A percentile compares a stretch with the other conserved stretches of the same genome.
Conservation (phyloP, 1,139 yeast species). For the Saccharomyces hybrid region DNA sequence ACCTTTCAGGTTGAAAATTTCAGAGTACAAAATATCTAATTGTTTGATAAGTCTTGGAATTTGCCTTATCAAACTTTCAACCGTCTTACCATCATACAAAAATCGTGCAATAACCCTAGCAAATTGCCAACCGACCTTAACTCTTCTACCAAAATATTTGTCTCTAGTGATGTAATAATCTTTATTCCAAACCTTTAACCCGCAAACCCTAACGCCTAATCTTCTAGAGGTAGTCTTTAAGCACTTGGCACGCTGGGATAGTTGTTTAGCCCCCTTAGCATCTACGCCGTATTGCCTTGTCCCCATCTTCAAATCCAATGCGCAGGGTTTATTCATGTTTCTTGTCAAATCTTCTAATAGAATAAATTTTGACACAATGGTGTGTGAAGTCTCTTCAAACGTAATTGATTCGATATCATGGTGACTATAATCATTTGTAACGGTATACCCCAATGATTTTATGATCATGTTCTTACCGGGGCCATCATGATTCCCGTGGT, state of each 20-base stretch:
- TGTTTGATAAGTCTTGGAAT: conserved; percentile 60
- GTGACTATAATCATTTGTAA: neutral
- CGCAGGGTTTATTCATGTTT: conserved; percentile 80
- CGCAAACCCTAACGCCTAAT: conserved; percentile 91
- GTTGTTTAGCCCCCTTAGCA: conserved; percentile 63
- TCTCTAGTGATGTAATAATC: conserved; percentile 60
- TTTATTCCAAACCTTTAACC: conserved; percentile 79
- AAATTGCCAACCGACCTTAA: conserved; percentile 70
- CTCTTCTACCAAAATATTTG: conserved; percentile 84
- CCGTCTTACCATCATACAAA: conserved; percentile 63
- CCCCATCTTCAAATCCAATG: conserved; percentile 94
- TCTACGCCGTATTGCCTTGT: conserved; percentile 97
- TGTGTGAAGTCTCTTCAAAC: conserved; percentile 25
- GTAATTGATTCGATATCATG: conserved; percentile 12
- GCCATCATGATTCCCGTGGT: neutral
- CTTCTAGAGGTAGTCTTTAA: conserved; percentile 67
- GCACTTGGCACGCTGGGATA: conserved; percentile 80
- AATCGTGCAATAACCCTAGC: conserved; percentile 66
- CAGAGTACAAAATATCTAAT: conserved; percentile 48
- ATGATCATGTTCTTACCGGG: neutral
- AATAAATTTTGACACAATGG: conserved; percentile 50
- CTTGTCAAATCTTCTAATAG: conserved; percentile 86
- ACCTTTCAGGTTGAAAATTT: conserved; percentile 55
- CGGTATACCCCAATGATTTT: neutral
- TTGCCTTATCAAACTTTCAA: conserved; percentile 56